A percentile compares a stretch with the other conserved stretches of the same genome.
These are phyloP conservation scores for Penicillium psychrosexuale DNA, from an alignment of 2,329 filamentous ascomycete species.

Conservation along the genomic window DNA sequence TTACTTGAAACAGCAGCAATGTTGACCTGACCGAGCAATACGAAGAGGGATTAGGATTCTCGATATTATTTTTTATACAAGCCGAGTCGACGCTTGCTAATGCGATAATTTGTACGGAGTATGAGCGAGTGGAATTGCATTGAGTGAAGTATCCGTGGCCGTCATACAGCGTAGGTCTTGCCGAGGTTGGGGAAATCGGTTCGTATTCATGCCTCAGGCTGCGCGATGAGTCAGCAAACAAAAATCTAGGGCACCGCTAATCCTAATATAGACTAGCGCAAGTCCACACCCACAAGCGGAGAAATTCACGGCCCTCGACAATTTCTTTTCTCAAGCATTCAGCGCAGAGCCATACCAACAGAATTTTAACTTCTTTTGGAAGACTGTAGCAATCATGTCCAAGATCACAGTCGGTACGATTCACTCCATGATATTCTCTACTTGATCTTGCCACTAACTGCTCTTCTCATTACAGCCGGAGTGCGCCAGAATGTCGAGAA, in stretches of 20 bases:
- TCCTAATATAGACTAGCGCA: conserved; percentile 25
- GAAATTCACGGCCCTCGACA: conserved; percentile 26
- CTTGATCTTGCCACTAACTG: conserved; percentile 14
- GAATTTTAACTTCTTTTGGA: conserved; percentile 70
- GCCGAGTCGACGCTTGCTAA: no score
- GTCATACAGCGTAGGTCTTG: background rate
- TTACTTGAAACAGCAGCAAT: background rate
- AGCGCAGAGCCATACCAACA: conserved; percentile 69
- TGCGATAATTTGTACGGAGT: conserved; percentile 11
- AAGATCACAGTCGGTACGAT: conserved; percentile 58
- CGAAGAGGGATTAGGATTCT: background rate
- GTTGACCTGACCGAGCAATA: background rate
- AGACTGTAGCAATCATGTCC: conserved; percentile 68
- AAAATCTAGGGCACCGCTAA: conserved; percentile 30
- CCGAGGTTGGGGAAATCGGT: background rate
- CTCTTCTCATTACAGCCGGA: conserved; percentile 59
- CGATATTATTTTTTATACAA: background rate
- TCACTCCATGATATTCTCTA: background rate
- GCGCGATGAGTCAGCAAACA: conserved; percentile 11
- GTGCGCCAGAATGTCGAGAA: conserved; percentile 92
- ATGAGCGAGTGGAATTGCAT: conserved; percentile 19
- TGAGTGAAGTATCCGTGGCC: background rate
- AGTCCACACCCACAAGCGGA: conserved; percentile 40
- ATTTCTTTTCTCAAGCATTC: conserved; percentile 35
- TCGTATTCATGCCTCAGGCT: background rate